Evolutionary conservation across 148 eudicot genomes (phyloP).

Genomic region (Chenopodium album): DNA sequence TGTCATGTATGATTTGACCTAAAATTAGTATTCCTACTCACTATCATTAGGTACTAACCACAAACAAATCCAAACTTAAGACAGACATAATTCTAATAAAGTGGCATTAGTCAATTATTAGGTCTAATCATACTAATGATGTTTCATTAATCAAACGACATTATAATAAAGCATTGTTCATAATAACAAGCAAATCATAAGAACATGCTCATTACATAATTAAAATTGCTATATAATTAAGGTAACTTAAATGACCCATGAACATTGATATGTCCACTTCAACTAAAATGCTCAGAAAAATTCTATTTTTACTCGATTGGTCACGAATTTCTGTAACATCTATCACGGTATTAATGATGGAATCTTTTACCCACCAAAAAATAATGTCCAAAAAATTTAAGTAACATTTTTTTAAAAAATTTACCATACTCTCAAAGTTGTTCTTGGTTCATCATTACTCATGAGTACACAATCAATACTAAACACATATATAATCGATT

Average conservation of each 20-base stretch:
- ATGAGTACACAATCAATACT: no score
- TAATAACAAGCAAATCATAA: background rate
- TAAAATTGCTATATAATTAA: background rate
- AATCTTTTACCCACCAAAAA: background rate
- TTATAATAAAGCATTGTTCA: background rate
- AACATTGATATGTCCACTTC: conserved; percentile 6
- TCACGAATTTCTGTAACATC: conserved; percentile 1
- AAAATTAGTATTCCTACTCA: background rate
- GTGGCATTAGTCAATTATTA: background rate
- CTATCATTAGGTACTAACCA: background rate
- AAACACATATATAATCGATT: no score
- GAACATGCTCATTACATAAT: background rate
- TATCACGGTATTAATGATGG: background rate
- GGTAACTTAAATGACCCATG: no score
- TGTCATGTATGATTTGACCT: conserved; percentile 18
- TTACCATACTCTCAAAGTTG: background rate
- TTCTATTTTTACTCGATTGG: conserved; percentile 5
- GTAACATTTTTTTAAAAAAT: background rate
- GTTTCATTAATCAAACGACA: background rate
- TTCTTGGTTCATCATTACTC: no score
- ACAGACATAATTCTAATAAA: background rate
- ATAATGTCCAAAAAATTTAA: no score
- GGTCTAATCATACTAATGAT: background rate
- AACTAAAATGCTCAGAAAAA: background rate
- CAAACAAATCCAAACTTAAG: background rate